A percentile compares a stretch with the other conserved stretches of the same genome.
Conservation (phyloP, 768 basidiomycete species). For the Baorangia bicolor region DNA sequence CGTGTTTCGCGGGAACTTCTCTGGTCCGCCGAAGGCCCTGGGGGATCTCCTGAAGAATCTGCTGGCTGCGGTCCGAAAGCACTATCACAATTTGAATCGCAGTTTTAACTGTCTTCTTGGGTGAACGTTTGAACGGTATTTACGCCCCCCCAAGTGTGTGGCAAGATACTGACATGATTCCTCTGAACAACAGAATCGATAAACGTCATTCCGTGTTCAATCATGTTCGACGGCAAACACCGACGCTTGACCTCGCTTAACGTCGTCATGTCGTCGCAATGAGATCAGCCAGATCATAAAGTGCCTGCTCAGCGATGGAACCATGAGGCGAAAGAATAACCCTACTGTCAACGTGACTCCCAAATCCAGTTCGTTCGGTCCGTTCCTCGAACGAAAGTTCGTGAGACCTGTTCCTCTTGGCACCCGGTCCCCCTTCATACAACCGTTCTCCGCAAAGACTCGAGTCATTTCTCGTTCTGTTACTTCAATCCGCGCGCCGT, state of each 20-base stretch:
- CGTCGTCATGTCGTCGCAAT: not conserved
- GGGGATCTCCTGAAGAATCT: not conserved
- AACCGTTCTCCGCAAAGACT: not conserved
- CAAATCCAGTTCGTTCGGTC: not conserved
- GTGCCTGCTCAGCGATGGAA: conserved; percentile 5
- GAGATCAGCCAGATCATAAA: conserved; percentile 2
- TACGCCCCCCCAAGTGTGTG: not conserved
- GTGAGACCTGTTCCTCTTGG: not conserved
- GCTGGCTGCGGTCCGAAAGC: not conserved
- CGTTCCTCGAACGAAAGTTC: not conserved
- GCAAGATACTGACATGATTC: conserved; percentile 7
- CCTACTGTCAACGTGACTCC: not conserved
- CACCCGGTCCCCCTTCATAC: not conserved
- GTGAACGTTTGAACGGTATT: not conserved
- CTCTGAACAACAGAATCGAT: conserved; percentile 1
- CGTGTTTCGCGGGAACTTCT: conserved; percentile 18
- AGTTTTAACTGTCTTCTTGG: not conserved
- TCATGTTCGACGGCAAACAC: not conserved
- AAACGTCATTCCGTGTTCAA: not conserved
- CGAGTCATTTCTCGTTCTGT: not conserved
- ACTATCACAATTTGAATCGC: not conserved
- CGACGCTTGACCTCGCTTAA: not conserved
- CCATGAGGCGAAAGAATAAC: conserved; percentile 19
- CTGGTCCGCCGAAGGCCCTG: not conserved
- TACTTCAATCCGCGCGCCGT: conserved; percentile 3